phyloP scores from a whole-genome alignment of 2,329 filamentous ascomycete genomes.

The Botrytis medusae region DNA sequence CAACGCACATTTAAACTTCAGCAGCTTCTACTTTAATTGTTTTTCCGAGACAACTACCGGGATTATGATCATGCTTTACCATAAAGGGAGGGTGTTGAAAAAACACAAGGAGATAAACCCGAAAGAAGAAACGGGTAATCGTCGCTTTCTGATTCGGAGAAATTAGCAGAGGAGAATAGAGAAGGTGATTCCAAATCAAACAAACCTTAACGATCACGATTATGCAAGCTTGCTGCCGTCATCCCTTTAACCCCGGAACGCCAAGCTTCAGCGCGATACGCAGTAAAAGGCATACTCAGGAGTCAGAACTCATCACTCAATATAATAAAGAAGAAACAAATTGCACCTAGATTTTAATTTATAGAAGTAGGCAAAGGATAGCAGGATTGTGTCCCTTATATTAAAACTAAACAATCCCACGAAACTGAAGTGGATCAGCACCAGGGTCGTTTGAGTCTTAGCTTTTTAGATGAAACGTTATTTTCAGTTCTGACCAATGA shows the following conservation, averaged over 20 bases:
- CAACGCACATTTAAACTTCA: neutral
- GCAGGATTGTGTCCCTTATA: neutral
- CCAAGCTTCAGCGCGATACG: neutral
- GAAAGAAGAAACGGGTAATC: neutral
- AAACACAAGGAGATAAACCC: neutral
- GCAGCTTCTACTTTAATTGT: too few species aligned
- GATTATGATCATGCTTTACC: neutral
- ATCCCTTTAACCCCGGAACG: neutral
- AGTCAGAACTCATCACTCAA: neutral
- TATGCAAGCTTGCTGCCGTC: neutral
- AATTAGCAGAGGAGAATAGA: neutral
- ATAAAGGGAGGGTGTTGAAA: neutral
- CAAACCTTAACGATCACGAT: neutral
- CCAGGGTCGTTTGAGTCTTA: neutral
- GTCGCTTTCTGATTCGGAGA: neutral
- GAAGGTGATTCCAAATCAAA: neutral
- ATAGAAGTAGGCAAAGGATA: neutral
- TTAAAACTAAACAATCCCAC: neutral
- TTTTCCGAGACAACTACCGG: neutral
- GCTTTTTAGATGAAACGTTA: neutral
- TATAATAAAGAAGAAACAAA: neutral
- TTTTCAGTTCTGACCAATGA: neutral
- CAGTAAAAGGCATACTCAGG: neutral
- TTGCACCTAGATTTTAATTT: neutral
- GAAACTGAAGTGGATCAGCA: neutral